Base-by-base conservation (phyloP, 148 eudicot species). In the Amaranthus hypochondriacus region DNA sequence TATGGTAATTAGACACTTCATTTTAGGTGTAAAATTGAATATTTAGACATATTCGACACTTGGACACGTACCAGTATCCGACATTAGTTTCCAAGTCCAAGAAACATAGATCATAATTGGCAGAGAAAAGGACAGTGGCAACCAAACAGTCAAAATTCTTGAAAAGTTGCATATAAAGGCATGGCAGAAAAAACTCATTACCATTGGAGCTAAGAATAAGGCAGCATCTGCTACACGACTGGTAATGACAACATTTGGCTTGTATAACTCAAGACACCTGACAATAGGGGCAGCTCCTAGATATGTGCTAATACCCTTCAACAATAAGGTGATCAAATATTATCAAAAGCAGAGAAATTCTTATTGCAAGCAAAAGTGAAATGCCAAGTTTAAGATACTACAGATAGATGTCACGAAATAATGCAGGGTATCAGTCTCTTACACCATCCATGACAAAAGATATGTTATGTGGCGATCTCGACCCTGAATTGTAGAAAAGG, bases 171-270 rank as follows among this genome's bases (percentile, higher is more conserved):
- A 54, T 7, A 46, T 9, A 8, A 55, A 65, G 67, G 61, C 13
- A 65, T 3, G 18, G 7, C 3, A 61, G 68, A 71, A 21, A 42
- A 48, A 69, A 76, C 51, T 79, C 75, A 77, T 79, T 83, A 96
- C 99, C 99, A 96, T 90, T 69, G 99, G 97, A 78, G 78, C 99
- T 83, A 96, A 85, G 79, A 96, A 96, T 75, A 96, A 83, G 78
- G 97, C 81, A 77, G 97, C 99, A 86, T 96, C 99, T 12, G 99
- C 99, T 72, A 96, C 89, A 66, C 99, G 89, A 60, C 97, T 87
- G 56, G 97, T 96, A 73, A 96, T 92, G 78, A 96, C 78, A 49
- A 96, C 97, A 85, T 88, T 75, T 70, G 97, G 97, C 42, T 81
- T 81, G 76, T 84, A 83, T 78, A 75, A 86, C 84, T 90, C 91